A percentile compares a stretch with the other conserved stretches of the same genome.
phyloP scores from a whole-genome alignment of 2,329 filamentous ascomycete genomes.

The Chrysoporthe austroafricana region DNA sequence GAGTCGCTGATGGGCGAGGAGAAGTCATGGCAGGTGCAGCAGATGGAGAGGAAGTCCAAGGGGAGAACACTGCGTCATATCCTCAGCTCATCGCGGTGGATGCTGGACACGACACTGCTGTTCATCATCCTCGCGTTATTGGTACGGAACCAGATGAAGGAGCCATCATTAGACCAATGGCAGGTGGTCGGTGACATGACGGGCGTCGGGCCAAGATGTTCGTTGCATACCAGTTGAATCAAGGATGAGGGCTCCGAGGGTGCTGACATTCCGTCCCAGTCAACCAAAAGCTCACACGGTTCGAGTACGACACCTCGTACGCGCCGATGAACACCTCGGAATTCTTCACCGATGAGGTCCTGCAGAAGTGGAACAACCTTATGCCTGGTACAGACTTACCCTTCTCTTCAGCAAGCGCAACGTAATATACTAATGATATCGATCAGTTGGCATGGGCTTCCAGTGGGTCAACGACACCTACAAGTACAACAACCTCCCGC shows the following conservation, averaged over 20 bases:
- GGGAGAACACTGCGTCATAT: conserved; percentile 33
- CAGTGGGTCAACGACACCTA: conserved; percentile 42
- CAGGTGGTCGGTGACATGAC: conserved; percentile 44
- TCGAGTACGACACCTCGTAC: conserved; percentile 41
- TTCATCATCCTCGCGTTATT: conserved; percentile 44
- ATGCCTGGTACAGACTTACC: conserved; percentile 37
- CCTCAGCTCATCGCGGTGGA: conserved; percentile 42
- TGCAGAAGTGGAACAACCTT: conserved; percentile 42
- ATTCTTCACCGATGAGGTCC: conserved; percentile 42
- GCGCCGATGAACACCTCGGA: conserved; percentile 42
- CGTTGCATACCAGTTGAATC: conserved; percentile 20
- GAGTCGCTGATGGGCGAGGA: conserved; percentile 46
- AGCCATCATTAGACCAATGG: conserved; percentile 32
- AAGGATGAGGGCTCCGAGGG: conserved; percentile 1
- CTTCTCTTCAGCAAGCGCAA: not conserved
- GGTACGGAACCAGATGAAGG: conserved; percentile 37
- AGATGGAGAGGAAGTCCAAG: conserved; percentile 33
- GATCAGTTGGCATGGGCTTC: conserved; percentile 41
- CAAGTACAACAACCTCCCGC: conserved; percentile 42
- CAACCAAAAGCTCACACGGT: conserved; percentile 38
- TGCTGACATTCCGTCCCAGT: conserved; percentile 31
- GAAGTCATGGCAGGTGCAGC: conserved; percentile 40
- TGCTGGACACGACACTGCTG: conserved; percentile 44
- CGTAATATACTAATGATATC: conserved; percentile 15
- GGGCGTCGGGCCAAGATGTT: conserved; percentile 41